Percentiles rank a stretch among this genome's conserved stretches.
Evolutionary conservation across 106 monocot species (phyloP).

Genomic region (Cymbidium sinense): DNA sequence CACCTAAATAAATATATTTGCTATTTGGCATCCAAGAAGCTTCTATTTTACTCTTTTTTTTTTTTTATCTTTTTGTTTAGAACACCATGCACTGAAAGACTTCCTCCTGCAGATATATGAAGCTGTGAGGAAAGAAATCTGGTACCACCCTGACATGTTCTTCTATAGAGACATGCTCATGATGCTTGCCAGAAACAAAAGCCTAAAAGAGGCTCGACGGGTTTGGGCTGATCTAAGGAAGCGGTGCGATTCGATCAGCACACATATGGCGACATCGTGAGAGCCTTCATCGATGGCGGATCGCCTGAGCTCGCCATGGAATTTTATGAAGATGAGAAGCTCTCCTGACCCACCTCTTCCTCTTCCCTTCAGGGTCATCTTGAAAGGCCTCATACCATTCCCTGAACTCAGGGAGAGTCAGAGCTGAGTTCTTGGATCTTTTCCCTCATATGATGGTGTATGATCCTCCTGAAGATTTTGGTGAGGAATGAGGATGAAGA

Average conservation of each 20-base stretch:
- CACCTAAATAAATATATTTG: too few relatives aligned
- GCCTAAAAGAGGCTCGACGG: slow-evolving; percentile 36
- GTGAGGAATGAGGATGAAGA: neutral
- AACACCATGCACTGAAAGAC: neutral
- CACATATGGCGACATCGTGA: slow-evolving; percentile 85
- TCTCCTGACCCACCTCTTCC: slow-evolving; percentile 77
- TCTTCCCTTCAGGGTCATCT: slow-evolving; percentile 85
- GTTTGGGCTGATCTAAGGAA: slow-evolving; percentile 82
- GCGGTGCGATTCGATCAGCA: slow-evolving; percentile 85
- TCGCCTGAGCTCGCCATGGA: slow-evolving; percentile 76
- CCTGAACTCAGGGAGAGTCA: slow-evolving; percentile 77
- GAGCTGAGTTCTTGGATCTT: slow-evolving; percentile 73
- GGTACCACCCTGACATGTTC: slow-evolving; percentile 98
- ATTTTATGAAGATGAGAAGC: slow-evolving; percentile 81
- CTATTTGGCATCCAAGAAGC: too few relatives aligned
- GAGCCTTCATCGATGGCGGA: slow-evolving; percentile 73
- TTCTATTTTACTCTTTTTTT: slow-evolving; percentile 10
- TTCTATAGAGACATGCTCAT: slow-evolving; percentile 93
- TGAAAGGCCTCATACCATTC: slow-evolving; percentile 80
- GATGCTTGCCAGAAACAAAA: slow-evolving; percentile 90
- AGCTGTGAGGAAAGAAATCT: slow-evolving; percentile 82
- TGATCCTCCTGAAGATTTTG: slow-evolving; percentile 73
- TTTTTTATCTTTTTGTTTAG: neutral
- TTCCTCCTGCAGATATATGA: slow-evolving; percentile 64
- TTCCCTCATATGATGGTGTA: slow-evolving; percentile 80